Percentiles rank a stretch among this genome's conserved stretches.
Evolutionary conservation across 2,329 filamentous ascomycete species (phyloP).

Genomic region (Neospermospora avenae): DNA sequence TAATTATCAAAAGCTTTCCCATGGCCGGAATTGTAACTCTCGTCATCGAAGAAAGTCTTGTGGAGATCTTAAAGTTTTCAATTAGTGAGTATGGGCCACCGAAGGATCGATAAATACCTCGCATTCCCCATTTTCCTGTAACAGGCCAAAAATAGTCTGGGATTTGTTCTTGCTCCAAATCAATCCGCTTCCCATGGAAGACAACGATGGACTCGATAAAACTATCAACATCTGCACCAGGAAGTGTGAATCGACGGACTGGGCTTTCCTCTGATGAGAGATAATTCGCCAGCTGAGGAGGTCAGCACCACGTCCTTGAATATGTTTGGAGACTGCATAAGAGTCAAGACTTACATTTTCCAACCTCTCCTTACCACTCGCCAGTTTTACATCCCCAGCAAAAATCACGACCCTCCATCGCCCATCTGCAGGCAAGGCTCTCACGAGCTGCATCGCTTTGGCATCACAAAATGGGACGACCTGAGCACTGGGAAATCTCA

Average conservation of each 20-base stretch:
- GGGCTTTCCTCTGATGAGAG: slow-evolving; percentile 41
- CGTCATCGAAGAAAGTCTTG: slow-evolving; percentile 56
- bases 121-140: slow-evolving; percentile 52
- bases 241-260: slow-evolving; percentile 42
- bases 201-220: slow-evolving; percentile 57
- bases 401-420: slow-evolving; percentile 51
- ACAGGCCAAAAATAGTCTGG: slow-evolving; percentile 54
- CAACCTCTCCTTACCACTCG: slow-evolving; percentile 32
- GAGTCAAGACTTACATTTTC: slow-evolving; percentile 39
- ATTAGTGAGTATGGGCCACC: neutral
- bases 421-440: slow-evolving; percentile 49
- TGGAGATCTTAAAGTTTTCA: slow-evolving; percentile 45
- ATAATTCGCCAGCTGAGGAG: slow-evolving; percentile 39
- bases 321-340: neutral
- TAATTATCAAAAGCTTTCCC: slow-evolving; percentile 56
- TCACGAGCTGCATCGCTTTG: slow-evolving; percentile 49
- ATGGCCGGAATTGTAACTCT: slow-evolving; percentile 52
- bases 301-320: neutral
- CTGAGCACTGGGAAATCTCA: slow-evolving; percentile 55
- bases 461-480: slow-evolving; percentile 60
- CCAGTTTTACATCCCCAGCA: slow-evolving; percentile 40
- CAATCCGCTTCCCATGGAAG: slow-evolving; percentile 44
- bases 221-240: slow-evolving; percentile 45
- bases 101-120: slow-evolving; percentile 40
- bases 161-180: slow-evolving; percentile 50